Evolutionary conservation across 208 protist species (phyloP), one percentile per base, ranked within the genome.

Genomic region (Leishmania martiniquensis): DNA sequence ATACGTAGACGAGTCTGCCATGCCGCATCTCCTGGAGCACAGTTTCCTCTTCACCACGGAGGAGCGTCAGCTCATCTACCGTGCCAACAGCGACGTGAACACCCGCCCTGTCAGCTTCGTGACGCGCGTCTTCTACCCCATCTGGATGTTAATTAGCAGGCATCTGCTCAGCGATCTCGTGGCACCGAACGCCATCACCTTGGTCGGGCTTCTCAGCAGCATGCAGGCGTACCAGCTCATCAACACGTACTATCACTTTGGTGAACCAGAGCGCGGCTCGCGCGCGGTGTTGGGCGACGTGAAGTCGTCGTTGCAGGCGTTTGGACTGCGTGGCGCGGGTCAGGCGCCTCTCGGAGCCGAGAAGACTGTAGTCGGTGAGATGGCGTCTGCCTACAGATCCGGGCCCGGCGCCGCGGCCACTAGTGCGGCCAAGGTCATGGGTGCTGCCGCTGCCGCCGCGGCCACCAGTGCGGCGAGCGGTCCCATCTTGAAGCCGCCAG

Each of bases 111-210:
- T 83, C 34, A 94, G 91, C 81, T 87, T 97, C 63, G 88, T 97
- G 2, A 95, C 93, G 1, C 87, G 89, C n/a, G 47, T 93, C 17
- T 90, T 94, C 34, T 68, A 80, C 57, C 90, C 90, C 5, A 60
- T 97, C 13, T 97, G 93, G 93, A 39, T 74, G 12, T 72, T 81
- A 32, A 84, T 98, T 63, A 93, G 85, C 77, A 52, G 45, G 9
- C 73, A 85, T 49, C 55, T 93, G 22, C 77, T 98, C 39, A 88
- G 90, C 13, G 92, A 95, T n/a, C 85, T 84, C n/a, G 93, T 98
- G 22, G 96, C 96, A 3, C 96, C 96, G 10, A 98, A 98, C 74
- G 88, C 95, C 29, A 95, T 98, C 83, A 97, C 96, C 29, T 69
- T 97, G 37, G 87, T 82, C 7, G 96, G 94, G 3, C 72, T 96